Evolutionary conservation across 805 yeast genomes (phyloP), one percentile per base, ranked within the genome.

Genomic region (Ogataea naganishii): DNA sequence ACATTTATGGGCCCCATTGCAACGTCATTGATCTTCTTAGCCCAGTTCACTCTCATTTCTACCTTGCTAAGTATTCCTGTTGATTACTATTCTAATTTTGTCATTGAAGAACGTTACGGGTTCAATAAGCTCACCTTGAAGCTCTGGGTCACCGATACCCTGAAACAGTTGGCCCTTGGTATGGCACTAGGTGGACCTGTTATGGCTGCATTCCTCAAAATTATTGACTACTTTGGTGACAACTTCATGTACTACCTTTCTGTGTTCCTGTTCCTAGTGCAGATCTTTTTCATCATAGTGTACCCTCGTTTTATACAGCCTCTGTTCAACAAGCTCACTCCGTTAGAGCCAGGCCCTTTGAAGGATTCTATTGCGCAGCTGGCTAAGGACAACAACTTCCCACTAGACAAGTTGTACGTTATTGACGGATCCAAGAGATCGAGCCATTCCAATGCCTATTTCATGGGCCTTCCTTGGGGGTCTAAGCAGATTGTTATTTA

Each of bases 381-480:
- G 40, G 96, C 97, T 13, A 51, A 62, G 11, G 58, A 67, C 31
- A 80, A 83, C 49, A 64, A 73, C 20, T 92, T 92, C 73, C 99
- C 98, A 37, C 70, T 89, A 49, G 72, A 79, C 33, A 76, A 85
- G 48, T 63, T 92, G 32, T 84, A 72, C 47, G 96, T 88, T 27
- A 76, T 88, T 50, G 99, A 92, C 54, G 96, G 97, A n/a, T 88
- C 97, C 24, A 84, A 81, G 51, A 80, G 97, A 64, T 84, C 96
- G 1, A 75, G 94, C 6, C 98, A 92, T 58, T 89, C 97, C 7
- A 92, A 92, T 51, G 99, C 99, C 24, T 89, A 85, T 56, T 92
- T 92, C 52, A 73, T 82, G 43, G 99, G 99, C 5, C 68, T 92
- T 46, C 98, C 98, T 23, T 89, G 96, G 89, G 62, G 63, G 14